Conservation (phyloP, 345 rosid species). For the Theobroma cacao region DNA sequence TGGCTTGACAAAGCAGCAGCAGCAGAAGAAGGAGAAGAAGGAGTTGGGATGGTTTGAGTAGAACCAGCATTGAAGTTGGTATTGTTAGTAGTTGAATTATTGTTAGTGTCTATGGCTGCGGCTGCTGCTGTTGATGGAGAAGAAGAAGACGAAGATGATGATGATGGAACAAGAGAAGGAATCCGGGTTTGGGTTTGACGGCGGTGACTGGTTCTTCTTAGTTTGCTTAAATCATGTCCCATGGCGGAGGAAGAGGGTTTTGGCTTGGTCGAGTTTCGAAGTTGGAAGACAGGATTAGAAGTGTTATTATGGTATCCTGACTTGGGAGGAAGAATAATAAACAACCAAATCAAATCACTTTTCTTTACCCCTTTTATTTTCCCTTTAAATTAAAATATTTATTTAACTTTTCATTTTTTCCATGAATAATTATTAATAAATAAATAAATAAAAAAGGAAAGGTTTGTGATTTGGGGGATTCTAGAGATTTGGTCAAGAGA, state of each 20-base stretch:
- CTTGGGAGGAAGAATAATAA: not conserved
- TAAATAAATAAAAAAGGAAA: too few species aligned
- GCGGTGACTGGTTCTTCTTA: not conserved
- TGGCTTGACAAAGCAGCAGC: not conserved
- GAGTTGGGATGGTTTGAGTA: not conserved
- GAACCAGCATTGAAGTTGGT: not conserved
- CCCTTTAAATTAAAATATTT: too few species aligned
- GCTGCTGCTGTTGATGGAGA: not conserved
- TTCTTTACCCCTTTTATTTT: too few species aligned
- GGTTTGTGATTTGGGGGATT: too few species aligned
- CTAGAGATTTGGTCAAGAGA: too few species aligned
- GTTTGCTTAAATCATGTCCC: constrained; percentile 8
- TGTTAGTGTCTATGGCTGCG: not conserved
- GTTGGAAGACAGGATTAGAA: not conserved
- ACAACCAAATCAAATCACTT: not conserved
- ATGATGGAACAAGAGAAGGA: not conserved
- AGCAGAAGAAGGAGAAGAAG: not conserved
- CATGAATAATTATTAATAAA: too few species aligned
- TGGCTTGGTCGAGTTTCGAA: not conserved
- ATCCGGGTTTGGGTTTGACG: not conserved
- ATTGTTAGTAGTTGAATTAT: not conserved
- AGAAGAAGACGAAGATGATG: not conserved
- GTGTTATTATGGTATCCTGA: not conserved
- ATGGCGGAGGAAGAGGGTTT: not conserved
- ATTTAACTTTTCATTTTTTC: too few species aligned